Base-by-base conservation (phyloP, 2,329 filamentous ascomycete genomes). In the Cryphonectria nitschkei region DNA sequence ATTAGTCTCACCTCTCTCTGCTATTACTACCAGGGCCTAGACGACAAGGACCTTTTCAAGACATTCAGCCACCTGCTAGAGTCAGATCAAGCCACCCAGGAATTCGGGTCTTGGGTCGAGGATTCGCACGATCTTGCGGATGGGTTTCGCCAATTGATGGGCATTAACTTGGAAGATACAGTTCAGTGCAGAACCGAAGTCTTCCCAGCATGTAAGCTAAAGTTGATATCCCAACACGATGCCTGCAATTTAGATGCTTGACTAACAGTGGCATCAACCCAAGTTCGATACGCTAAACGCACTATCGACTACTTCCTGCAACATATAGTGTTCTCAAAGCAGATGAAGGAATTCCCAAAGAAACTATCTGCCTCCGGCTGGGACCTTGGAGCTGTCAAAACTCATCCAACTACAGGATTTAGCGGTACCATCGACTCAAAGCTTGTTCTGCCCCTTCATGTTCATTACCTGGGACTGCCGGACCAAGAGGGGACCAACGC, bases 311-410 rank as follows among this genome's bases (percentile, higher is more conserved):
- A 89, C 73, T 94, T 87, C 75, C 77, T 95, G 0, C 77, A 79
- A 0, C 77, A 82, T 6, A 76, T 90, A 0, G 85, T 91, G 0
- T 93, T 93, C 73, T 84, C 89, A 0, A 88, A 84, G 43, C 86
- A 90, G 32, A 84, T 88, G 72, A 89, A 85, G 32, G 87, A 92
- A 70, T 93, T 92, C 64, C 85, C 86, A 0, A 69, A 83, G 11
- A 93, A 92, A 72, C 78, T 93, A 0, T 89, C 87, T 0, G 84
- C 88, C 0, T 93, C 90, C 0, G 90, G 89, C 0, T 93, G 90
- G 91, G 90, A 93, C 72, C 80, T 93, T 26, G 88, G 81, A 0
- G 76, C 80, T 52, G 64, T 64, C 5, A 89, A 85, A 68, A 7
- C 26, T 0, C 79, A 87, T 29, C 82, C 84, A 0, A 89, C 85